Percentiles rank a stretch among this genome's conserved stretches.
phyloP scores from a whole-genome alignment of 345 rosid species.

The Kernera saxatilis region DNA sequence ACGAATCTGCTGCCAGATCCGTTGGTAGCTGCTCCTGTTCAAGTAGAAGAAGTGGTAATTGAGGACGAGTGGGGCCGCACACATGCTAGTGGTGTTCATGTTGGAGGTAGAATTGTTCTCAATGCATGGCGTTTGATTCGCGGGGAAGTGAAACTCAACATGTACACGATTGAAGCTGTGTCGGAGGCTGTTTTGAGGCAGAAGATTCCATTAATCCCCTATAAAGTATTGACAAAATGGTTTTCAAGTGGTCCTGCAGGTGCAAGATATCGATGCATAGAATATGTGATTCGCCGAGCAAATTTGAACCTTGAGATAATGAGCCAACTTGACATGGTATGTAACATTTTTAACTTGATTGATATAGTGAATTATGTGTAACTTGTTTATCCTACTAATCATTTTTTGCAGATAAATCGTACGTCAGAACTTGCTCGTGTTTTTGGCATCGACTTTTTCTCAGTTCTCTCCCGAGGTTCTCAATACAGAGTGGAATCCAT shows the following conservation, averaged over 20 bases:
- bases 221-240: conserved; percentile 64
- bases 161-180: conserved; percentile 82
- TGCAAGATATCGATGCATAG: conserved; percentile 82
- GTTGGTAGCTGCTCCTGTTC: conserved; percentile 37
- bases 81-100: conserved; percentile 96
- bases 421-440: conserved; percentile 98
- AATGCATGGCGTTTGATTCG: conserved; percentile 90
- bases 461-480: conserved; percentile 97
- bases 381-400: neutral
- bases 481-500: conserved; percentile 98
- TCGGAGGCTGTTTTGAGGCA: conserved; percentile 78
- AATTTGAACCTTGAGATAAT: conserved; percentile 75
- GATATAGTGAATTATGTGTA: neutral
- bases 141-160: conserved; percentile 75
- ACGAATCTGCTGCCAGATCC: conserved; percentile 35
- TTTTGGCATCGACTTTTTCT: conserved; percentile 95
- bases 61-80: conserved; percentile 99
- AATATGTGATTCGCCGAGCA: conserved; percentile 63
- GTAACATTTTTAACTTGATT: conserved; percentile 1
- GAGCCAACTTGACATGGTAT: conserved; percentile 89
- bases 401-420: conserved; percentile 74
- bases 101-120: conserved; percentile 88
- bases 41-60: conserved; percentile 49
- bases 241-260: conserved; percentile 65
- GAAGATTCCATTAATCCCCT: conserved; percentile 69